Evolutionary conservation across 805 yeast genomes (phyloP).

Genomic region (Wickerhamiella sorbophila): DNA sequence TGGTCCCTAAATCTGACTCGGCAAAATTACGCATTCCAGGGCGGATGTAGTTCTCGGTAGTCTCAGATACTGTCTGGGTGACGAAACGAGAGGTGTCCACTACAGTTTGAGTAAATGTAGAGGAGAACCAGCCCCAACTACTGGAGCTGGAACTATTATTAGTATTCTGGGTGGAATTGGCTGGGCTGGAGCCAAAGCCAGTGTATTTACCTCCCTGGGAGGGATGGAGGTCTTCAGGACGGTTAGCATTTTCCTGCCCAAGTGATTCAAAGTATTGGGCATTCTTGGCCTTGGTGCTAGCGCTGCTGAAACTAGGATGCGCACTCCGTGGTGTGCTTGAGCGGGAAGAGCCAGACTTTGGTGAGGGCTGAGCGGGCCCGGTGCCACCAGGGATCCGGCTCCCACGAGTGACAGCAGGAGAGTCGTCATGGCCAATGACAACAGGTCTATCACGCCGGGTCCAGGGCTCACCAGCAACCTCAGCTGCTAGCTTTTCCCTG

Average conservation of each 20-base stretch:
- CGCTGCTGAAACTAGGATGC: too few species aligned
- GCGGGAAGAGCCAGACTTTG: not conserved
- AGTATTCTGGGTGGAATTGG: constrained; percentile 35
- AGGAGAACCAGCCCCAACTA: constrained; percentile 90
- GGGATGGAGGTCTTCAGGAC: constrained; percentile 75
- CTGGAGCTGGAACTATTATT: constrained; percentile 81
- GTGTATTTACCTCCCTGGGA: constrained; percentile 86
- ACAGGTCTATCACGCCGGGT: constrained; percentile 33
- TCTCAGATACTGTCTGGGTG: constrained; percentile 68
- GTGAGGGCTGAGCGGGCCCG: constrained; percentile 10
- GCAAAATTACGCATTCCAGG: constrained; percentile 78
- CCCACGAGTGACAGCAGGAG: not conserved
- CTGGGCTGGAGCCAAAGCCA: constrained; percentile 73
- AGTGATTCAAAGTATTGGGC: constrained; percentile 72
- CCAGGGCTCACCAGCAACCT: constrained; percentile 59
- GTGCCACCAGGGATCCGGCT: constrained; percentile 5
- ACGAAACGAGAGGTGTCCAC: constrained; percentile 51
- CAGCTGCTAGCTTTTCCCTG: constrained; percentile 62
- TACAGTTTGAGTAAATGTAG: constrained; percentile 71
- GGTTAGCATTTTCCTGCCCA: constrained; percentile 54
- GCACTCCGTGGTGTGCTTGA: constrained; percentile 1
- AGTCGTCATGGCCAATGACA: constrained; percentile 12
- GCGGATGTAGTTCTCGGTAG: constrained; percentile 74
- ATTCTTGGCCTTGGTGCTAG: constrained; percentile 30
- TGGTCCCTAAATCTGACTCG: constrained; percentile 63